Percentiles rank a stretch among this genome's conserved stretches.
phyloP scores from a whole-genome alignment of 2,329 filamentous ascomycete species.

The Colletotrichum falcatum region DNA sequence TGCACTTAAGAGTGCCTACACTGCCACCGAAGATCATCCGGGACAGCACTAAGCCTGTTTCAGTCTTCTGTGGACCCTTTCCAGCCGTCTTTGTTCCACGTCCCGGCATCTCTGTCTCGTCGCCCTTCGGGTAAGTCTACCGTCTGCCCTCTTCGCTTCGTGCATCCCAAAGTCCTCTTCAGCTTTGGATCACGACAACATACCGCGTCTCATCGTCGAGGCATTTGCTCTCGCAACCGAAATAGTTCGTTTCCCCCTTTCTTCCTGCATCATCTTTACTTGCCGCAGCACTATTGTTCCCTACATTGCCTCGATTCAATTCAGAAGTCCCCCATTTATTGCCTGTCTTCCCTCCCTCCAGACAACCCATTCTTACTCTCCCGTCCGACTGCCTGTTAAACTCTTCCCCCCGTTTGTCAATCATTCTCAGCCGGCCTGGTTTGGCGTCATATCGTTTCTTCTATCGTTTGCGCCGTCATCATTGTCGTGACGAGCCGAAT shows the following conservation, averaged over 20 bases:
- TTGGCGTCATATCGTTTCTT: slow-evolving; percentile 34
- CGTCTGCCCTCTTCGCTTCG: slow-evolving; percentile 27
- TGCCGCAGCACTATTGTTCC: slow-evolving; percentile 32
- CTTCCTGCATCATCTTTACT: slow-evolving; percentile 38
- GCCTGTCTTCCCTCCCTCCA: slow-evolving; percentile 26
- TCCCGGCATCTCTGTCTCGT: slow-evolving; percentile 29
- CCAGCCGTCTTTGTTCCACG: slow-evolving; percentile 38
- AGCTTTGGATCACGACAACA: slow-evolving; percentile 36
- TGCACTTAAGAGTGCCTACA: slow-evolving; percentile 10
- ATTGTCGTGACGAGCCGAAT: slow-evolving; percentile 22
- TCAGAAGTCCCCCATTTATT: slow-evolving; percentile 4
- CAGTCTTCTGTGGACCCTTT: slow-evolving; percentile 1
- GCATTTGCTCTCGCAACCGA: slow-evolving; percentile 36
- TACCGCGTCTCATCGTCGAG: slow-evolving; percentile 37
- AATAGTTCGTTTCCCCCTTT: slow-evolving; percentile 43
- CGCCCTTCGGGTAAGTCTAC: slow-evolving; percentile 26
- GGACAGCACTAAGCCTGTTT: neutral
- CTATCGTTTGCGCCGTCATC: slow-evolving; percentile 33
- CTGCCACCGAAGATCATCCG: slow-evolving; percentile 20
- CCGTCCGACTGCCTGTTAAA: slow-evolving; percentile 31
- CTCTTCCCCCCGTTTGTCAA: slow-evolving; percentile 36
- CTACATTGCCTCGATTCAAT: slow-evolving; percentile 31
- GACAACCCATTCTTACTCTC: slow-evolving; percentile 28
- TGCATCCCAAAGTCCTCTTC: slow-evolving; percentile 33
- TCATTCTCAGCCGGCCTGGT: slow-evolving; percentile 25